Percentiles rank a stretch among this genome's conserved stretches.
These are phyloP conservation scores for Starmerella stigmatis DNA, from an alignment of 805 yeast genomes.

Conservation along the genomic window DNA sequence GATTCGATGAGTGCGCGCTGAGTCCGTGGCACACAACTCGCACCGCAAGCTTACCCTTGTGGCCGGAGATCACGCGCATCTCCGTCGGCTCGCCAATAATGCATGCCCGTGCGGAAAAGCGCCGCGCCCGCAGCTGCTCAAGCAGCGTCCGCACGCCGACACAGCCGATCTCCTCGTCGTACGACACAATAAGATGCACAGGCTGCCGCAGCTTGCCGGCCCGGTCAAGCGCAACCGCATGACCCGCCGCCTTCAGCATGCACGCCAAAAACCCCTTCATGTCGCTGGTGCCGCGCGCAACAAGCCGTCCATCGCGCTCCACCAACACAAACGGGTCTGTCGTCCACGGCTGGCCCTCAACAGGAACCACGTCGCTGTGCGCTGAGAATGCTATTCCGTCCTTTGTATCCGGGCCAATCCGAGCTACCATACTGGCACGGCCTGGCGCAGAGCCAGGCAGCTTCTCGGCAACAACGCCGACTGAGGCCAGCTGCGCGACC, in stretches of 20 bases:
- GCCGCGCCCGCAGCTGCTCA: constrained; percentile 3
- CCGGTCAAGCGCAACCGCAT: constrained; percentile 6
- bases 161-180: constrained; percentile 23
- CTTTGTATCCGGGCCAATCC: constrained; percentile 16
- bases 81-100: constrained; percentile 21
- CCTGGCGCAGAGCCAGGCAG: constrained; percentile 15
- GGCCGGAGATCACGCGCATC: constrained; percentile 16
- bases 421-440: constrained; percentile 14
- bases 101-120: constrained; percentile 16
- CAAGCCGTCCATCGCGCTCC: constrained; percentile 7
- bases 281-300: constrained; percentile 21
- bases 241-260: constrained; percentile 16
- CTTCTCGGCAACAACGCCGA: constrained; percentile 7
- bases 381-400: constrained; percentile 18
- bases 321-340: constrained; percentile 18
- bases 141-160: constrained; percentile 20
- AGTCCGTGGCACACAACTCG: constrained; percentile 15
- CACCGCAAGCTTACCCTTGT: constrained; percentile 21
- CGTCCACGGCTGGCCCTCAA: constrained; percentile 21
- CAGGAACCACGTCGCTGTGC: constrained; percentile 22
- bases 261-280: constrained; percentile 23
- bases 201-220: constrained; percentile 10
- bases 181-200: constrained; percentile 16
- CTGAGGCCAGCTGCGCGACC: constrained; percentile 3
- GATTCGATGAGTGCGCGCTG: constrained; percentile 20